phyloP scores from a whole-genome alignment of 2,329 filamentous ascomycete genomes.

The Leptoxyphium fumago region DNA sequence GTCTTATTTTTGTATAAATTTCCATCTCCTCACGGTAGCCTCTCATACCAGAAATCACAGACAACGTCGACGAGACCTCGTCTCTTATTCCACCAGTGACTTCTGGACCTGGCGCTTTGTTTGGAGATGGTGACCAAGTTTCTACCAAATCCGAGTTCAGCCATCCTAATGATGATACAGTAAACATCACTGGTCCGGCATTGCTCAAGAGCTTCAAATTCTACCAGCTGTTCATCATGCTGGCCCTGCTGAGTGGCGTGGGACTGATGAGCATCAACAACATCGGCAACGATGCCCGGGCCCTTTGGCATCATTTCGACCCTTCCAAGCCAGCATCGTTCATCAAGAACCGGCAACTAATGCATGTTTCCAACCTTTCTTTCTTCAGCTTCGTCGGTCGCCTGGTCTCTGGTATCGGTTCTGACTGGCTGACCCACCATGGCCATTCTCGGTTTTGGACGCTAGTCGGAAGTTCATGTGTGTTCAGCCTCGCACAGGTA shows the following conservation, averaged over 20 bases:
- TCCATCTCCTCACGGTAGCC: slow-evolving; percentile 40
- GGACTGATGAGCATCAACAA: slow-evolving; percentile 99
- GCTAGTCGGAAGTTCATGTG: slow-evolving; percentile 56
- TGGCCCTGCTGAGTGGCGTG: slow-evolving; percentile 83
- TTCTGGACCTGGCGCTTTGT: slow-evolving; percentile 37
- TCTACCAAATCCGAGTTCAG: neutral
- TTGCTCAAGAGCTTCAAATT: slow-evolving; percentile 64
- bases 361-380: slow-evolving; percentile 91
- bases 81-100: slow-evolving; percentile 57
- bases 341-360: slow-evolving; percentile 66
- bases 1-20: slow-evolving; percentile 15
- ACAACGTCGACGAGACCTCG: slow-evolving; percentile 56
- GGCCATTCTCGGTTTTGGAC: slow-evolving; percentile 83
- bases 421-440: slow-evolving; percentile 74
- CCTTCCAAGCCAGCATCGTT: slow-evolving; percentile 55
- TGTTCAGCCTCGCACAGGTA: slow-evolving; percentile 70
- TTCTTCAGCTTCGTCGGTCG: slow-evolving; percentile 74
- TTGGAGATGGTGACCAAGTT: slow-evolving; percentile 22
- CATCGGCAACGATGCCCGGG: slow-evolving; percentile 75
- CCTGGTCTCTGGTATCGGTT: slow-evolving; percentile 63
- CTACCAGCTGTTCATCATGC: slow-evolving; percentile 77
- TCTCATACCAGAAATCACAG: slow-evolving; percentile 4
- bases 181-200: slow-evolving; percentile 79
- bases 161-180: slow-evolving; percentile 53
- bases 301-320: slow-evolving; percentile 79